phyloP scores from a whole-genome alignment of 768 basidiomycete genomes.

The Tylopilus subfusipes region DNA sequence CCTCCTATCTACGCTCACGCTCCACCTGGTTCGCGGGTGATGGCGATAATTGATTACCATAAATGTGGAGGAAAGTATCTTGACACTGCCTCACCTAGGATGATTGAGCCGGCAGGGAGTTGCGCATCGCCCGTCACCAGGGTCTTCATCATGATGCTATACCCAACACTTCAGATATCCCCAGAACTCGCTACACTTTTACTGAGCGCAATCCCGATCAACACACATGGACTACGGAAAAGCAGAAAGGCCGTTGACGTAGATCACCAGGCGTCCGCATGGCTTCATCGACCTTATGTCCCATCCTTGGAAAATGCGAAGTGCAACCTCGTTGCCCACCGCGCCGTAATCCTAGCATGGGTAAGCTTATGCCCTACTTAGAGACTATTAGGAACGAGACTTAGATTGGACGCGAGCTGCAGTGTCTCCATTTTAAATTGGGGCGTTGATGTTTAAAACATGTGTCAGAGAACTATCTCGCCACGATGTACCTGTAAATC shows the following conservation, averaged over 20 bases:
- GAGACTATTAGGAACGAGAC: too few species aligned
- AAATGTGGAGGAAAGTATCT: slow-evolving; percentile 72
- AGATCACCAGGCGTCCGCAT: slow-evolving; percentile 62
- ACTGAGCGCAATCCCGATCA: slow-evolving; percentile 77
- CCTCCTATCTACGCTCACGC: slow-evolving; percentile 42
- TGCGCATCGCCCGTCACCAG: slow-evolving; percentile 67
- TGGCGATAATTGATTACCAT: slow-evolving; percentile 88
- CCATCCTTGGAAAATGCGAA: too few species aligned
- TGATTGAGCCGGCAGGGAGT: slow-evolving; percentile 70
- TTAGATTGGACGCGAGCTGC: too few species aligned
- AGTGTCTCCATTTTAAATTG: too few species aligned
- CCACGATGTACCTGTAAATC: too few species aligned
- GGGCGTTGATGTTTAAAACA: too few species aligned
- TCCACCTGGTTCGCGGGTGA: slow-evolving; percentile 46
- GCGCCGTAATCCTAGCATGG: too few species aligned
- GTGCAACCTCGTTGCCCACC: too few species aligned
- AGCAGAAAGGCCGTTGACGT: slow-evolving; percentile 70
- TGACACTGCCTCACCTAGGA: slow-evolving; percentile 57
- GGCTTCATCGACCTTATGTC: slow-evolving; percentile 53
- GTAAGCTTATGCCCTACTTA: too few species aligned
- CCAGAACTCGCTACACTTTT: slow-evolving; percentile 71
- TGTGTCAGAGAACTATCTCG: too few species aligned
- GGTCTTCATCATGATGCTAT: slow-evolving; percentile 22
- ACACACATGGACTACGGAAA: slow-evolving; percentile 75
- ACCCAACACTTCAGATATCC: slow-evolving; percentile 35